A percentile compares a stretch with the other conserved stretches of the same genome.
Conservation (phyloP, 768 basidiomycete genomes). For the Pleurotus pulmonarius region DNA sequence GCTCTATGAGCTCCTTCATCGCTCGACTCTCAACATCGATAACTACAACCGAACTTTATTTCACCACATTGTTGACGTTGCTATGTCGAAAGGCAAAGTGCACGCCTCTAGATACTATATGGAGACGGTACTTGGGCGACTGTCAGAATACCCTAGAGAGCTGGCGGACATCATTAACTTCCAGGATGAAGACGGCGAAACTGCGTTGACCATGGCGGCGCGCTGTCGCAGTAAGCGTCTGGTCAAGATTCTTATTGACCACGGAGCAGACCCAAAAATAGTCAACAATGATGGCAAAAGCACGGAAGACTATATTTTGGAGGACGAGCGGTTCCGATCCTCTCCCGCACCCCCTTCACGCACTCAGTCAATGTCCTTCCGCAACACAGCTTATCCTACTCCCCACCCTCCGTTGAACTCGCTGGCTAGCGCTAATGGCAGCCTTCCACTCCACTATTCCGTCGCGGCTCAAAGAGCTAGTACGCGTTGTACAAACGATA, state of each 20-base stretch:
- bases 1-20: constrained; percentile 92
- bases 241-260: constrained; percentile 92
- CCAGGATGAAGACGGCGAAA: constrained; percentile 98
- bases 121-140: constrained; percentile 87
- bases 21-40: constrained; percentile 99
- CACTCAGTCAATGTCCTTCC: constrained; percentile 63
- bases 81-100: constrained; percentile 95
- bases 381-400: constrained; percentile 58
- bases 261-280: constrained; percentile 94
- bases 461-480: constrained; percentile 82
- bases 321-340: constrained; percentile 94
- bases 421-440: constrained; percentile 49
- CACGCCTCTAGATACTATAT: constrained; percentile 98
- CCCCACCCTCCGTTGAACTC: constrained; percentile 36
- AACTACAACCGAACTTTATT: constrained; percentile 96
- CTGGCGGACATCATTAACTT: constrained; percentile 98
- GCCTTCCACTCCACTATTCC: constrained; percentile 81
- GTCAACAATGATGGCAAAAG: constrained; percentile 93
- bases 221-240: constrained; percentile 93
- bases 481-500: constrained; percentile 80
- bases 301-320: constrained; percentile 97
- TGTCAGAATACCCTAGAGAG: constrained; percentile 93
- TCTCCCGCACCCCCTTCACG: constrained; percentile 81
- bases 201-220: constrained; percentile 94
- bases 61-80: constrained; percentile 96